Evolutionary conservation across 2,329 filamentous ascomycete genomes (phyloP).

Genomic region (Paraphaeosphaeria sporulosa): DNA sequence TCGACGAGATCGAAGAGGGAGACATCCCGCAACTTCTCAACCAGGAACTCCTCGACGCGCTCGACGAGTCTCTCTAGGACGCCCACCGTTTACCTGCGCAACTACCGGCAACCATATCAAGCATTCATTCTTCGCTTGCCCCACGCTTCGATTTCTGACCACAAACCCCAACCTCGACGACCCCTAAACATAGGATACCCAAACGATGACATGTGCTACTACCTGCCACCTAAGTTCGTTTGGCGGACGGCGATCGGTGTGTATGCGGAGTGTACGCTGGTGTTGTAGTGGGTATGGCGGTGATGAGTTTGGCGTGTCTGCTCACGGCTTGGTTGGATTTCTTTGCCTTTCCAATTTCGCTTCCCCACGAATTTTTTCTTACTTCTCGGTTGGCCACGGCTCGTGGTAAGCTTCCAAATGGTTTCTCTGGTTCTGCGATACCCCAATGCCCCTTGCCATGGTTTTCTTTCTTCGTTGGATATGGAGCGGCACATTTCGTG

Average conservation of each 20-base stretch:
- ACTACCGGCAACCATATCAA: slow-evolving; percentile 5
- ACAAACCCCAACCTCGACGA: slow-evolving; percentile 2
- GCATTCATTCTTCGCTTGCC: slow-evolving; percentile 9
- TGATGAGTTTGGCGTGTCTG: background rate
- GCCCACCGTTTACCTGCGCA: background rate
- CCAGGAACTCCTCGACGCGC: slow-evolving; percentile 35
- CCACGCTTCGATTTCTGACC: slow-evolving; percentile 14
- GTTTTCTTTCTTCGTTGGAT: background rate
- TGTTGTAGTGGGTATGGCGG: slow-evolving; percentile 4
- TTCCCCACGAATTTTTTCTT: background rate
- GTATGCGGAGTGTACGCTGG: slow-evolving; percentile 1
- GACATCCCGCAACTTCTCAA: slow-evolving; percentile 36
- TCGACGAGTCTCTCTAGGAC: slow-evolving; percentile 32
- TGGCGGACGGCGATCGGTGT: slow-evolving; percentile 5
- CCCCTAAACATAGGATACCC: background rate
- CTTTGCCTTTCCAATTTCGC: background rate
- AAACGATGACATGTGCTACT: slow-evolving; percentile 3
- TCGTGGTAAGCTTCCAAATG: background rate
- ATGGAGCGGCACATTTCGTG: slow-evolving; percentile 1
- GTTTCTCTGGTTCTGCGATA: background rate
- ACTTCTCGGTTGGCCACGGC: background rate
- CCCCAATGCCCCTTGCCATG: background rate
- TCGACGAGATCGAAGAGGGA: slow-evolving; percentile 45
- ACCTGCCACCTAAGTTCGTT: slow-evolving; percentile 12
- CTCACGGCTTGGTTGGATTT: background rate